These are phyloP conservation scores for Phoenix dactylifera DNA, from an alignment of 176 grass and related monocot genomes.

Conservation along the genomic window DNA sequence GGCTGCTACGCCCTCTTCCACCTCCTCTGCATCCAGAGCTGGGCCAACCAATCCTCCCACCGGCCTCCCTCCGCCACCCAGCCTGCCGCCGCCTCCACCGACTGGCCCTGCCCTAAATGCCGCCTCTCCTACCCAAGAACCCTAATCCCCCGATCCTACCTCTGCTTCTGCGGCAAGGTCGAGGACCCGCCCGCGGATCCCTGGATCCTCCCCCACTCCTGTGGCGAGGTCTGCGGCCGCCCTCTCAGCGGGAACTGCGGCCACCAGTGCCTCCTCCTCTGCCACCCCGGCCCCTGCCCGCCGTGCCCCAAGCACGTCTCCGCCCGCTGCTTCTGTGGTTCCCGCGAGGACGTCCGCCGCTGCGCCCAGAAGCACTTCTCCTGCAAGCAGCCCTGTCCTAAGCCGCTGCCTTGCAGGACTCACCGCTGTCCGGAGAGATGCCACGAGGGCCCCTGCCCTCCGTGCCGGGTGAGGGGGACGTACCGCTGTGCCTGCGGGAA, in stretches of 20 bases:
- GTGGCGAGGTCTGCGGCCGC: constrained; percentile 59
- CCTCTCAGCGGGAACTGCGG: constrained; percentile 43
- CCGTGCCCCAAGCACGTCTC: constrained; percentile 64
- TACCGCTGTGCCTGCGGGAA: constrained; percentile 63
- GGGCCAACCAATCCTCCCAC: constrained; percentile 64
- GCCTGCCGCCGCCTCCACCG: constrained; percentile 6
- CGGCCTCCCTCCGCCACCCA: constrained; percentile 21
- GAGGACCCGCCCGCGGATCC: constrained; percentile 58
- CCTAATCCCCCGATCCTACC: constrained; percentile 55
- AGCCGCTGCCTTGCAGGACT: constrained; percentile 45
- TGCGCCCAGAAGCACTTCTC: constrained; percentile 73
- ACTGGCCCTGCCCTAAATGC: constrained; percentile 95
- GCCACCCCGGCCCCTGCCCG: constrained; percentile 83
- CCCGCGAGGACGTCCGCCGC: constrained; percentile 39
- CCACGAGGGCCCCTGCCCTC: constrained; percentile 59
- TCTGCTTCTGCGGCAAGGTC: constrained; percentile 75
- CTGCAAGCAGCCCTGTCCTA: constrained; percentile 44
- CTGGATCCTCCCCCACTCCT: constrained; percentile 90
- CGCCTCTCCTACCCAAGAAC: constrained; percentile 61
- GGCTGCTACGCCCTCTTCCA: constrained; percentile 83
- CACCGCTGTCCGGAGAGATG: constrained; percentile 53
- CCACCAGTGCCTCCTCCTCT: constrained; percentile 75
- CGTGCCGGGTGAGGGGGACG: constrained; percentile 39
- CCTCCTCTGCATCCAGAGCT: constrained; percentile 87
- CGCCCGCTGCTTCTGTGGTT: constrained; percentile 57